phyloP scores from a whole-genome alignment of 805 yeast genomes.

The Cyberlindnera japonica region DNA sequence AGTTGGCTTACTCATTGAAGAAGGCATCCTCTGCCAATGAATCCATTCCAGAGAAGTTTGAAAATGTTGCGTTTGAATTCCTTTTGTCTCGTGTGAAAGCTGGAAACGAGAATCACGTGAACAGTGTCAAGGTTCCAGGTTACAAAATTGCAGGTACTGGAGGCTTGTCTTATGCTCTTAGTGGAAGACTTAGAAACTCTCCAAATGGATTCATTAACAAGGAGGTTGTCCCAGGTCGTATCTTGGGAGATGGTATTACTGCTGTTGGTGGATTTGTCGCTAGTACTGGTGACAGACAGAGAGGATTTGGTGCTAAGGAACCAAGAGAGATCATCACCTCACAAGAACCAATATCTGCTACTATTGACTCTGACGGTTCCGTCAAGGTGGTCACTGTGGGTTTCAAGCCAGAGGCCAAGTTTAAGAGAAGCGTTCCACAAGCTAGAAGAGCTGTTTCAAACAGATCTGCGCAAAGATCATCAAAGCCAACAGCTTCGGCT shows the following conservation, averaged over 20 bases:
- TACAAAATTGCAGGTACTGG: conserved; percentile 59
- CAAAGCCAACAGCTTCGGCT: too few relatives aligned
- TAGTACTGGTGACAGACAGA: conserved; percentile 30
- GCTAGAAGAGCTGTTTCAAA: too few relatives aligned
- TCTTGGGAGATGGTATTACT: conserved; percentile 39
- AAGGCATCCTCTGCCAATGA: conserved; percentile 12
- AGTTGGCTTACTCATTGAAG: conserved; percentile 22
- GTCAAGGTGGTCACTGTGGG: conserved; percentile 16
- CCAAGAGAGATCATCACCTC: conserved; percentile 43
- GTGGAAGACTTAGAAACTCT: conserved; percentile 63
- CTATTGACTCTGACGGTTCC: conserved; percentile 35
- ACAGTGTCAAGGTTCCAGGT: conserved; percentile 6
- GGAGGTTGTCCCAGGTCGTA: conserved; percentile 66
- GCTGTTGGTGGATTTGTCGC: conserved; percentile 60
- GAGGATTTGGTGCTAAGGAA: conserved; percentile 37
- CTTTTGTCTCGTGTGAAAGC: conserved; percentile 19
- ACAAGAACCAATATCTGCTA: conserved; percentile 27
- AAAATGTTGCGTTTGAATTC: conserved; percentile 27
- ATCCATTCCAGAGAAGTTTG: conserved; percentile 30
- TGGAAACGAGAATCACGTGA: conserved; percentile 10
- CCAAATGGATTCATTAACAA: conserved; percentile 64
- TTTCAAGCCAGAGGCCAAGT: not conserved
- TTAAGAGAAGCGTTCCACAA: too few relatives aligned
- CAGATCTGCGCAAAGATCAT: too few relatives aligned
- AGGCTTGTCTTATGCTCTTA: conserved; percentile 66